A percentile compares a stretch with the other conserved stretches of the same genome.
Evolutionary conservation across 164 flowering plant species (phyloP).

Genomic region (Buxus sempervirens): DNA sequence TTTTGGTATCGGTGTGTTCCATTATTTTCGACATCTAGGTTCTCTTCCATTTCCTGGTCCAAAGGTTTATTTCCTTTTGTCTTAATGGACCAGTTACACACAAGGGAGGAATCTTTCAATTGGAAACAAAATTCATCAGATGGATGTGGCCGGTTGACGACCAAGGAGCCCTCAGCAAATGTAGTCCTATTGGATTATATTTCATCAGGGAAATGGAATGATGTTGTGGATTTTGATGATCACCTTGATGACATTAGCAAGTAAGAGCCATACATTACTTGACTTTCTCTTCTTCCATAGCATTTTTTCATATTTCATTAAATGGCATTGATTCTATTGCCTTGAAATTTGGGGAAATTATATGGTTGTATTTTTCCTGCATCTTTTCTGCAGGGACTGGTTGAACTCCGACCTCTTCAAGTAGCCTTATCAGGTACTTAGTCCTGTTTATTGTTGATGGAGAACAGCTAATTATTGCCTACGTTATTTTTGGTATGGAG

Average conservation of each 20-base stretch:
- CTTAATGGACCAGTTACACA: conserved; percentile 28
- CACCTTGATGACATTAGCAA: conserved; percentile 55
- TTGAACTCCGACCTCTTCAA: conserved; percentile 48
- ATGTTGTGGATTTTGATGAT: conserved; percentile 49
- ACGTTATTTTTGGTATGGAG: too few relatives aligned
- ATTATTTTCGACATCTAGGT: too few relatives aligned
- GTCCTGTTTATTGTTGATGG: too few relatives aligned
- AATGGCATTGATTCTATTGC: neutral
- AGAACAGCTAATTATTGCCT: too few relatives aligned
- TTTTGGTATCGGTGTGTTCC: too few relatives aligned
- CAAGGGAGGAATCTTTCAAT: conserved; percentile 42
- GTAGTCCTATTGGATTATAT: conserved; percentile 39
- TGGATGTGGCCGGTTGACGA: conserved; percentile 27
- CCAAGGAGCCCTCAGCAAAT: conserved; percentile 49
- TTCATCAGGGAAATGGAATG: conserved; percentile 42
- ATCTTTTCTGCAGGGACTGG: conserved; percentile 41
- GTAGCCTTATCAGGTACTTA: conserved; percentile 8
- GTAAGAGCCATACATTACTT: conserved; percentile 15
- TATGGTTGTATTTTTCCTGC: neutral
- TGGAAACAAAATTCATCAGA: conserved; percentile 40
- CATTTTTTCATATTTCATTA: neutral
- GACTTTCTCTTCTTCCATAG: neutral
- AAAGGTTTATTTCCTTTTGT: neutral
- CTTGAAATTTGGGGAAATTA: neutral
- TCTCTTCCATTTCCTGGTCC: too few relatives aligned